Evolutionary conservation across 2,329 filamentous ascomycete genomes (phyloP).

Genomic region (Tympanopsis confertula): DNA sequence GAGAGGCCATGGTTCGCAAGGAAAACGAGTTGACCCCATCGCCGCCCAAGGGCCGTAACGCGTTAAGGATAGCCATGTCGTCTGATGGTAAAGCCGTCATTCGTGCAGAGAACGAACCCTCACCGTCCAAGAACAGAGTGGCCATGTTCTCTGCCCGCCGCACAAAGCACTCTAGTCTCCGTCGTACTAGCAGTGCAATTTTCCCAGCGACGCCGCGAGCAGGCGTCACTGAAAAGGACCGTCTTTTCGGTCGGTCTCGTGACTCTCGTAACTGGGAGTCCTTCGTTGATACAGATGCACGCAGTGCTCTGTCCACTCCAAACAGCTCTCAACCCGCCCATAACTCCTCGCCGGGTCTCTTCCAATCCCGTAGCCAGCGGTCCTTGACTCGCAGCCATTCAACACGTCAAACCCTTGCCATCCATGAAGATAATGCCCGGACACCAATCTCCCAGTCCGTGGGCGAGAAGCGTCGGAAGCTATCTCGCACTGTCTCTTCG

Average conservation of each 20-base stretch:
- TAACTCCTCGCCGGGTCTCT: neutral
- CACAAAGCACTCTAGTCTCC: neutral
- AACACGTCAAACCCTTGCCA: neutral
- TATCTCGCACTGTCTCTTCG: neutral
- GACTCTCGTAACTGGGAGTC: conserved; percentile 1
- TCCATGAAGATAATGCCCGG: neutral
- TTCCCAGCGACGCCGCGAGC: neutral
- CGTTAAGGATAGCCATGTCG: neutral
- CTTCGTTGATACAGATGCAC: neutral
- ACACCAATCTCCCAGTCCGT: neutral
- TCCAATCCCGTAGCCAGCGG: neutral
- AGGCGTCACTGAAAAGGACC: neutral
- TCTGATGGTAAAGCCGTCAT: conserved; percentile 1
- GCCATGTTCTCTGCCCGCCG: neutral
- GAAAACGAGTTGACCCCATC: neutral
- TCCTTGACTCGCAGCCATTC: neutral
- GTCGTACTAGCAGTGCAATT: neutral
- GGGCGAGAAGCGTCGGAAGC: neutral
- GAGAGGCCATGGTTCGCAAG: neutral
- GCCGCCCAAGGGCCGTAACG: neutral
- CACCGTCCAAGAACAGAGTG: neutral
- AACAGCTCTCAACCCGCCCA: neutral
- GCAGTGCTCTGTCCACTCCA: neutral
- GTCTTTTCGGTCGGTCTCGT: neutral
- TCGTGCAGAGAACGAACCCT: neutral